Evolutionary conservation across 768 basidiomycete species (phyloP), one percentile per base, ranked within the genome.

Genomic region (Phlebiopsis flavidoalba): DNA sequence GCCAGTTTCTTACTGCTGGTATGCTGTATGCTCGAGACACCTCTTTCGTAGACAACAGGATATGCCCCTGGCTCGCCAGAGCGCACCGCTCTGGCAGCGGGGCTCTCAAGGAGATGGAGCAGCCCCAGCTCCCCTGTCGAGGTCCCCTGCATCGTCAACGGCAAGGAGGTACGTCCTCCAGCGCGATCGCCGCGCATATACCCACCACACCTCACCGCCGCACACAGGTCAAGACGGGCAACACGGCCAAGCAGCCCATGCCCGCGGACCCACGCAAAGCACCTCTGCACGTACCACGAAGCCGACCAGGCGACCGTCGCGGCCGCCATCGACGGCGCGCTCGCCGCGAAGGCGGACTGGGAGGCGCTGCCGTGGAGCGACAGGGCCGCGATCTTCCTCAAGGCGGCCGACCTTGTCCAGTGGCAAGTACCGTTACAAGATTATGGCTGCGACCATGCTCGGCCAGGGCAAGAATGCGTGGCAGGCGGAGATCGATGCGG

Each of bases 401-500:
- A 96, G 74, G 97, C 97, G 5, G 97, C 97, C 22, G 97, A 99
- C 73, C 85, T 99, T 54, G 84, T 94, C n/a, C 60, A 88, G 91
- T 70, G 93, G 92, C 58, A 99, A 98, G 80, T 97, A 98, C 73
- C 82, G 97, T 64, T 96, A 95, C 78, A 88, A 89, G 76, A 79
- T 99, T 51, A 81, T 98, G 77, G 97, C 97, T 46, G 95, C 96
- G 45, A 98, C 96, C 48, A 97, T 99, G 76, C 80, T 99, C 51
- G 97, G 97, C 15, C 97, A 99, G 76, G 97, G 97, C 46, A 99
- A 99, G 85, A 99, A 98, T 72, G 88, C 83, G 15, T 99, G 97
- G 97, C 97, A 99, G 77, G 97, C 97, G 15, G 97, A 99, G 80
- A 98, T 99, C 64, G 97, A 99, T 73, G 93, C 97, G 58, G 97